Percentiles rank a stretch among this genome's conserved stretches.
Evolutionary conservation across 176 grass and related monocot genomes (phyloP).

Genomic region (Oryza meyeriana): DNA sequence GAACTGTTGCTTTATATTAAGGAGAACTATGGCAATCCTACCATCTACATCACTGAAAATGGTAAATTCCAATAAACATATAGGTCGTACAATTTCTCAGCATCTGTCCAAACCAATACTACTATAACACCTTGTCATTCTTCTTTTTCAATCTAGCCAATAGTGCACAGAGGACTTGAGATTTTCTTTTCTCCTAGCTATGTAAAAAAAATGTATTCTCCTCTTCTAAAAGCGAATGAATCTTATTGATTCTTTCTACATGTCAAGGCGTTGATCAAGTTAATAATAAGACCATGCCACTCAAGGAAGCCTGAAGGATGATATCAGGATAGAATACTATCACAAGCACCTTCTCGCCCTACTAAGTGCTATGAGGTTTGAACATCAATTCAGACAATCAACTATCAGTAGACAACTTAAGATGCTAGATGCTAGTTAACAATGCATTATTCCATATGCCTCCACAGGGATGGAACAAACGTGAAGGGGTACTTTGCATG

Average conservation of each 20-base stretch:
- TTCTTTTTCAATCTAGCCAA: neutral
- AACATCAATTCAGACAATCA: neutral
- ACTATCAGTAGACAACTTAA: neutral
- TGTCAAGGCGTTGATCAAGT: conserved; percentile 35
- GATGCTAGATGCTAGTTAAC: neutral
- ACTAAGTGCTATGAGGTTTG: conserved; percentile 51
- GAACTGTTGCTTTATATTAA: conserved; percentile 49
- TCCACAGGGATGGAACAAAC: conserved; percentile 48
- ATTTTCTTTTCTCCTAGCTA: too few species aligned
- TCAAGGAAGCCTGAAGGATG: conserved; percentile 60
- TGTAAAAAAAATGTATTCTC: too few species aligned
- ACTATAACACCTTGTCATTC: neutral
- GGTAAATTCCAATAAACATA: conserved; percentile 7
- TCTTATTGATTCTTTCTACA: neutral
- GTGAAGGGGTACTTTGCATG: conserved; percentile 73
- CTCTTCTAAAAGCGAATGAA: neutral
- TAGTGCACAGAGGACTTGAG: too few species aligned
- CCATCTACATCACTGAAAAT: conserved; percentile 20
- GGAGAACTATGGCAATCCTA: neutral
- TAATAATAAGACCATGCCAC: conserved; percentile 37
- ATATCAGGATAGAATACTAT: conserved; percentile 53
- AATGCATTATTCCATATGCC: neutral
- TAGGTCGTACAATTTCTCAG: neutral
- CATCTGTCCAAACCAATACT: too few species aligned
- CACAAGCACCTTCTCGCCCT: conserved; percentile 49